Base-by-base conservation (phyloP, 257 asterid species). In the Eucommia ulmoides region DNA sequence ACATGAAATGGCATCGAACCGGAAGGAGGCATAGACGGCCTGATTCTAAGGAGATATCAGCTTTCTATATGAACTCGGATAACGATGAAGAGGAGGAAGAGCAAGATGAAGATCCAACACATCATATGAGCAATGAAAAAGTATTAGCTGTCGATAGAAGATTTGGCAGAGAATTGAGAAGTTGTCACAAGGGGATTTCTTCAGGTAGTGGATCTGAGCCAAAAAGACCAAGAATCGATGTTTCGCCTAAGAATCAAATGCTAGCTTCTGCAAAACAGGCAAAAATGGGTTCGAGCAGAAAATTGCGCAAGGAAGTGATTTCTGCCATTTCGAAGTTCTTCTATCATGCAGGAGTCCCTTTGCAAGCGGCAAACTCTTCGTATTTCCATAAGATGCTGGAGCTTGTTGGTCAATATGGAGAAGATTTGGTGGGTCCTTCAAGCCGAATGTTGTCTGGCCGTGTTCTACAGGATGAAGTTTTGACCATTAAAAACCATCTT, bases 1-100 rank as follows among this genome's bases (percentile, higher is more conserved):
- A 86, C 71, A 86, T 86, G 96, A 82, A 76, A 66, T 86, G 96
- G 96, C 96, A 86, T 67, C 92, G 94, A 23, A 80, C 94, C 0
- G 94, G 96, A 55, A 69, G 93, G 71, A 77, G 88, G 74, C 88
- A 77, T 58, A 80, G 93, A 52, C 82, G 76, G 38, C 76, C 80
- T 23, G 81, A 78, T 56, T 60, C 84, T 29, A 80, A 75, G 54
- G 96, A 75, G 50, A 38, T 73, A 23, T 67, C 88, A 19, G 29
- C 77, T 29, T 75, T 73, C 50, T 80, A 73, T 67, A 23, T 60
- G 41, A 69, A 72, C 65, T 77, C 88, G n/a, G 94, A 86, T 24
- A 77, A 84, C 25, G 93, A 86, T 51, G 92, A 67, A 15, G 83
- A 80, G 20, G 67, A 55, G 49, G 79, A 78, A 58, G 87, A 78